Evolutionary conservation across 176 grass and related monocot species (phyloP).

Genomic region (Zea luxurians): DNA sequence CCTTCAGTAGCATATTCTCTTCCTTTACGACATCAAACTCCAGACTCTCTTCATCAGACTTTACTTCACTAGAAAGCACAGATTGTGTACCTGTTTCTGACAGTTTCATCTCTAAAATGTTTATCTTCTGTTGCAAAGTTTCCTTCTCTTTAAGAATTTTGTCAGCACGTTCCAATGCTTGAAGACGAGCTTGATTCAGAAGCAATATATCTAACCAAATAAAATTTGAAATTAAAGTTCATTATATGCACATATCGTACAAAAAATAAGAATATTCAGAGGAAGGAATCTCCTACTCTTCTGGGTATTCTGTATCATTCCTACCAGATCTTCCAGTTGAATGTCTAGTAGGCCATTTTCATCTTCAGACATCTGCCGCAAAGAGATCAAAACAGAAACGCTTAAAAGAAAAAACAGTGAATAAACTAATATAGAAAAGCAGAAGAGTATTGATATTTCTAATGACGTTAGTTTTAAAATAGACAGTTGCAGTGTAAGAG

Average conservation of each 20-base stretch:
- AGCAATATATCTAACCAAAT: constrained; percentile 81
- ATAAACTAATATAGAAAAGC: background rate
- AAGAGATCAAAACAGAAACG: background rate
- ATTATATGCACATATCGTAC: constrained; percentile 11
- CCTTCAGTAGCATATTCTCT: constrained; percentile 67
- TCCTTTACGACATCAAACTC: constrained; percentile 58
- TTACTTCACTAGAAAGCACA: constrained; percentile 47
- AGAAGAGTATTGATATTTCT: background rate
- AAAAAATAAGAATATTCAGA: constrained; percentile 31
- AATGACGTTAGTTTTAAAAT: background rate
- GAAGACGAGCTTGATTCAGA: constrained; percentile 87
- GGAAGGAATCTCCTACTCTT: constrained; percentile 57
- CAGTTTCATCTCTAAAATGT: constrained; percentile 68
- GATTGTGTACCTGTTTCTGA: constrained; percentile 43
- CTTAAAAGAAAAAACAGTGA: constrained; percentile 15
- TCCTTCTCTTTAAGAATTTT: constrained; percentile 92
- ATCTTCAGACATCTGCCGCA: constrained; percentile 37
- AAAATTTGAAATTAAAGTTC: constrained; percentile 25
- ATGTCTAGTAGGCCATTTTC: constrained; percentile 43
- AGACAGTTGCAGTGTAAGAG: background rate
- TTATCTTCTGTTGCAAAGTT: constrained; percentile 61
- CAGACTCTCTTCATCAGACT: constrained; percentile 35
- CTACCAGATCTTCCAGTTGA: constrained; percentile 68
- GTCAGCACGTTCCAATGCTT: constrained; percentile 63
- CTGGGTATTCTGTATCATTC: constrained; percentile 70